Evolutionary conservation across 208 protist genomes (phyloP).

Genomic region (Leptomonas seymouri): DNA sequence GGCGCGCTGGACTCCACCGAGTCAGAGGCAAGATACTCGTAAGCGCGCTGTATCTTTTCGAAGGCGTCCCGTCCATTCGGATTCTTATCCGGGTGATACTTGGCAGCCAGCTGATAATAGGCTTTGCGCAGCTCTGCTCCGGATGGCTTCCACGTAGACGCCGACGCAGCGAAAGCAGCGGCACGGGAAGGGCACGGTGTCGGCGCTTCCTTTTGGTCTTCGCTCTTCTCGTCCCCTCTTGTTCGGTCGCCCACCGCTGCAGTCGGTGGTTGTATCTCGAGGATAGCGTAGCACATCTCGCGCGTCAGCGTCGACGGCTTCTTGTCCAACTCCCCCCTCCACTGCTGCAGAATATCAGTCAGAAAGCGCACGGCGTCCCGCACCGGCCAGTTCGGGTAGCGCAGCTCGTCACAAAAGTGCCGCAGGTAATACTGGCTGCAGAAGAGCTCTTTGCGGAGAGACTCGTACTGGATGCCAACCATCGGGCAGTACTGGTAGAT

Average conservation of each 20-base stretch:
- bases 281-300: conserved; percentile 63
- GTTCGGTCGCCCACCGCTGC: not conserved
- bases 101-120: conserved; percentile 92
- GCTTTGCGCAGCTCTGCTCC: conserved; percentile 87
- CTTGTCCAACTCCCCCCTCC: conserved; percentile 89
- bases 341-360: conserved; percentile 83
- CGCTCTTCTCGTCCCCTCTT: not conserved
- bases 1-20: conserved; percentile 40
- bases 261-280: conserved; percentile 62
- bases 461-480: conserved; percentile 81
- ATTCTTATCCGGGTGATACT: conserved; percentile 98
- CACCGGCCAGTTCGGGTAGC: conserved; percentile 94
- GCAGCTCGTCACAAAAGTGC: conserved; percentile 91
- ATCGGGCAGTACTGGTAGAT: conserved; percentile 95
- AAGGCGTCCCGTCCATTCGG: conserved; percentile 94
- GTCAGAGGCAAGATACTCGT: conserved; percentile 82
- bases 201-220: not conserved
- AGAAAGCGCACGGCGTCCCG: conserved; percentile 85
- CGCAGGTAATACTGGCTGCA: conserved; percentile 95
- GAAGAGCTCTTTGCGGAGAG: conserved; percentile 93
- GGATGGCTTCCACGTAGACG: conserved; percentile 28
- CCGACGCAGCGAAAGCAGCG: not conserved
- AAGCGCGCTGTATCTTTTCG: conserved; percentile 90
- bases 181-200: not conserved
- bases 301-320: conserved; percentile 71